Evolutionary conservation across 192 early-diverging fungal species (phyloP), one percentile per base, ranked within the genome.

Genomic region (Coemansia asiatica): DNA sequence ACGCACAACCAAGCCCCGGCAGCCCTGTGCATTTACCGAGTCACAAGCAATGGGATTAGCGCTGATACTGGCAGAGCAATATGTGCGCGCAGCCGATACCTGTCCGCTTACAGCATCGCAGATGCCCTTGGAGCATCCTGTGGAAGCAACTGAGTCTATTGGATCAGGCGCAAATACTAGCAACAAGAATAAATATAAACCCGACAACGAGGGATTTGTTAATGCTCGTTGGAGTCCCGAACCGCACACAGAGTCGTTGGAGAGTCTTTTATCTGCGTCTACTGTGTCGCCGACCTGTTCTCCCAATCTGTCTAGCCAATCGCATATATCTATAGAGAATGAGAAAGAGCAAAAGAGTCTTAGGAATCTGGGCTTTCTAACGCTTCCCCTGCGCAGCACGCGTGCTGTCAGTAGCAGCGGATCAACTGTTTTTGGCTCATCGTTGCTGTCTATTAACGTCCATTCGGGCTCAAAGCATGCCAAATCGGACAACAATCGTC

Each of bases 31-130:
- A 0, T 65, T 71, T 25, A 65, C 63, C 10, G 70, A 72, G 23
- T 66, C 70, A 15, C 63, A 72, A 23, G 64, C 60, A 27, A 66
- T 66, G 63, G 64, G 60, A 13, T 12, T 66, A n/a, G 70, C 70
- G 9, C 58, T 72, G 19, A 57, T 72, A 16, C 70, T 72, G 5
- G 70, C 70, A 18, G 70, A 66, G 53, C 59, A 72, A 56, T 72
- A 72, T 33, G 70, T 72, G 33, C 70, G 63, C 22, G 60, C 22
- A 3, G 35, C 65, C 48, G 57, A 60, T 27, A 28, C 56, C 27
- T 58, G 22, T 19, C 55, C 55, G 44, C 38, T 60, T 7, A 21
- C 26, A 3, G 40, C 56, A 10, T 35, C 64, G n/a, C 53, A 47
- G 3, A 23, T 31, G 1, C 44, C 26, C 28, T 46, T 23, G 40